Evolutionary conservation across 2,329 filamentous ascomycete genomes (phyloP).

Genomic region (Sporothrix schenckii): DNA sequence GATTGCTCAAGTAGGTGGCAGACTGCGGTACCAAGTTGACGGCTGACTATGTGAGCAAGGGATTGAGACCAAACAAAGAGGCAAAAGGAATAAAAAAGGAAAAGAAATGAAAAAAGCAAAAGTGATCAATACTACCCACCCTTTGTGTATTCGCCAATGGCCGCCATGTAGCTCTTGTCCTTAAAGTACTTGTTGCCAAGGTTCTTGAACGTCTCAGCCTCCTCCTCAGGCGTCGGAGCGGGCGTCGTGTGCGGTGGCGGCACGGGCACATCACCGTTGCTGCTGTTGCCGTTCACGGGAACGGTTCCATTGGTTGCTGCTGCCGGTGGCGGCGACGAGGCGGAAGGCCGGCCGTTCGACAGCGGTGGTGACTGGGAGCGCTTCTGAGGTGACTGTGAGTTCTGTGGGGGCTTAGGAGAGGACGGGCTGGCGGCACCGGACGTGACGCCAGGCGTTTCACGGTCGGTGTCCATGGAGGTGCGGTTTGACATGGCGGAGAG

Average conservation of each 20-base stretch:
- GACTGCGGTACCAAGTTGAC: conserved; percentile 85
- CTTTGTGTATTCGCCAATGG: conserved; percentile 93
- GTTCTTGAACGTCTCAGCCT: conserved; percentile 89
- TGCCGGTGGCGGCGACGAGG: conserved; percentile 15
- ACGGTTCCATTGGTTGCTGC: conserved; percentile 44
- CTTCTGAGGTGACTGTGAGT: conserved; percentile 30
- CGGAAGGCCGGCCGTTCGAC: conserved; percentile 42
- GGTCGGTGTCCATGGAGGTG: conserved; percentile 77
- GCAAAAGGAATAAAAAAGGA: neutral
- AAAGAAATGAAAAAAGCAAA: conserved; percentile 33
- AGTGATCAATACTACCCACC: conserved; percentile 80
- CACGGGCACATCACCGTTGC: conserved; percentile 51
- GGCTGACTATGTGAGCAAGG: conserved; percentile 56
- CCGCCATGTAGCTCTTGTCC: conserved; percentile 82
- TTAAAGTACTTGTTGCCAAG: conserved; percentile 97
- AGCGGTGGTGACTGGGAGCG: conserved; percentile 43
- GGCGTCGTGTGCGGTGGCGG: conserved; percentile 73
- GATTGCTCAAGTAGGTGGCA: conserved; percentile 89
- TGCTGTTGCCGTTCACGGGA: conserved; percentile 54
- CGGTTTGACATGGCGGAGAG: conserved; percentile 65
- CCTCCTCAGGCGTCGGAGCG: conserved; percentile 66
- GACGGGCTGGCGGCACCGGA: conserved; percentile 49
- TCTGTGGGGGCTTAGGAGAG: conserved; percentile 43
- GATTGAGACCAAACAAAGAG: neutral
- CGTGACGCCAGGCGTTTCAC: conserved; percentile 56